Evolutionary conservation across 169 alveolate species (phyloP), one percentile per base, ranked within the genome.

Genomic region (Plasmodium gaboni): DNA sequence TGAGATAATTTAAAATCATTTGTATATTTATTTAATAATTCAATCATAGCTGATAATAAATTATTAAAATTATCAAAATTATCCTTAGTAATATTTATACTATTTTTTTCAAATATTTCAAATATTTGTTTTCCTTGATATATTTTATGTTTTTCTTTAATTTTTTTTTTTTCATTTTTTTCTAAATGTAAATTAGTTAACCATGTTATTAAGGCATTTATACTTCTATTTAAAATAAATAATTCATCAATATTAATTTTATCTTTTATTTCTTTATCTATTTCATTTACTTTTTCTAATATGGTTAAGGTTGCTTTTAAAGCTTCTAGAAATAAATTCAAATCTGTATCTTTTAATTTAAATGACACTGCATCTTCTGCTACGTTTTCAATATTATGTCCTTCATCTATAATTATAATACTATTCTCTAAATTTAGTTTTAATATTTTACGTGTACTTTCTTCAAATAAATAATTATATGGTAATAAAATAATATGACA

Each of bases 401-500:
- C 99, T 88, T 98, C 99, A 89, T 98, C 99, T 51, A 98, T 96
- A 48, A 98, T 96, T 19, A 98, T 80, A 17, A 97, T 91, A 9
- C 97, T 68, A 80, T 97, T 94, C 24, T 94, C 86, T 46, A 97
- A 76, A 53, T 93, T 87, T 5, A 98, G 76, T 48, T 95, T 94
- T 74, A 96, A 68, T 28, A 95, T 92, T 50, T 94, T 95, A 42
- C 98, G 93, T 19, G 96, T 86, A 42, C 93, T 92, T 59, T 95
- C 94, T 74, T 94, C 97, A 46, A 98, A 74, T 22, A 98, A 86
- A 91, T 97, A 98, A 92, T 98, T 97, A 92, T 97, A 98, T 7
- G 99, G 99, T 59, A 97, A 74, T 55, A 98, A 83, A 9, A 96
- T 95, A 13, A 98, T 85, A 89, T 97, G 98, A 1, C 97, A 94